These are phyloP conservation scores for Hortiboletus flavorubellus DNA, from an alignment of 768 basidiomycete species.

Conservation along the genomic window DNA sequence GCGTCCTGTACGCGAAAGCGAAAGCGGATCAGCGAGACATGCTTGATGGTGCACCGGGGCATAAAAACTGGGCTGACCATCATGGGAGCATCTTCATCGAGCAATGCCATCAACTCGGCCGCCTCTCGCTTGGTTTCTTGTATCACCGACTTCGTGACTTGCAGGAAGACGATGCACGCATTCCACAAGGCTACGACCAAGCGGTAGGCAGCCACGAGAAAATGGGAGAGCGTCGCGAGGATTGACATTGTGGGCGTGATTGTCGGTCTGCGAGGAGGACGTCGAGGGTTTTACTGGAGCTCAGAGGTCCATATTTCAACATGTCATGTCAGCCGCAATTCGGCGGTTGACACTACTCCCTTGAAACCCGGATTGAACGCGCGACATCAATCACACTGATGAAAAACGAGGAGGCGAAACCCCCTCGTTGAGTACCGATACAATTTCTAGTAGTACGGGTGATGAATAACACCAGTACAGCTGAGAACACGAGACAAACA, in stretches of 20 bases:
- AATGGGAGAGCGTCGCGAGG: conserved; percentile 1
- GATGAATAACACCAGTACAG: no score
- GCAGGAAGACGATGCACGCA: conserved; percentile 12
- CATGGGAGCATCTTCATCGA: conserved; percentile 3
- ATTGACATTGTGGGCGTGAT: conserved; percentile 3
- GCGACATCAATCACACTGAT: background rate
- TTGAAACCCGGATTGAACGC: background rate
- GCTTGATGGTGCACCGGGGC: background rate
- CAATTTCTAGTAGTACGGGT: background rate
- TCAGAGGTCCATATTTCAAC: background rate
- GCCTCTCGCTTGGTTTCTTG: conserved; percentile 19
- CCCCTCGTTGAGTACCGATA: background rate
- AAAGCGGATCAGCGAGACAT: background rate
- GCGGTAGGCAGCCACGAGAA: conserved; percentile 5
- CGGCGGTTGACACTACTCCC: background rate
- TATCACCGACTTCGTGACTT: conserved; percentile 6
- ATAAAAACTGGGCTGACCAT: conserved; percentile 8
- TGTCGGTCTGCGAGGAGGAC: background rate
- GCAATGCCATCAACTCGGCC: conserved; percentile 9
- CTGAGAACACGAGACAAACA: background rate
- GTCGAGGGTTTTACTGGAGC: background rate
- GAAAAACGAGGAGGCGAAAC: background rate
- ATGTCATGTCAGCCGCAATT: conserved; percentile 4
- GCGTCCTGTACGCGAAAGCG: conserved; percentile 1
- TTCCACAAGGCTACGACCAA: conserved; percentile 6